Conservation (phyloP, 805 yeast genomes). For the Metschnikowia gelsemii region DNA sequence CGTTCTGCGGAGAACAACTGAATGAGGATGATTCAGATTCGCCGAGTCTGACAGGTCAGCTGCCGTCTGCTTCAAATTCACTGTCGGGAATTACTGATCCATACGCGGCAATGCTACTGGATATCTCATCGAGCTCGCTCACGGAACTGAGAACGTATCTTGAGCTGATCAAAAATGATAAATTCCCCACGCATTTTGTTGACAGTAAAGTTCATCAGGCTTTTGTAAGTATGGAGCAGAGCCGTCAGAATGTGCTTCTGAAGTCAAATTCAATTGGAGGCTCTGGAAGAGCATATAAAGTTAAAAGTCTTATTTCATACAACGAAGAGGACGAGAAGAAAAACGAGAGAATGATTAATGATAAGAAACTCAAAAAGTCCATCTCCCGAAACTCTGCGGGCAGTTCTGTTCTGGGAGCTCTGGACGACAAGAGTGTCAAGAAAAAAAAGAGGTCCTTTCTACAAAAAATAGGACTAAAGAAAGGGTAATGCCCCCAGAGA, state of each 20-base stretch:
- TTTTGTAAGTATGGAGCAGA: slow-evolving; percentile 22
- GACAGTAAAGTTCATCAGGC: slow-evolving; percentile 38
- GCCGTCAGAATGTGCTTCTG: slow-evolving; percentile 11
- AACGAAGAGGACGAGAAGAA: slow-evolving; percentile 33
- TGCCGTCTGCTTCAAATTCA: not conserved
- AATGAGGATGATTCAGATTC: slow-evolving; percentile 5
- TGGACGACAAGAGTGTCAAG: slow-evolving; percentile 8
- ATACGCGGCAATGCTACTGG: slow-evolving; percentile 26
- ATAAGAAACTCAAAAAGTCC: slow-evolving; percentile 18
- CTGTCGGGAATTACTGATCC: no score
- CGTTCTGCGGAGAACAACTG: slow-evolving; percentile 14
- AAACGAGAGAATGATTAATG: slow-evolving; percentile 18
- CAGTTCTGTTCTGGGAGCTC: slow-evolving; percentile 8
- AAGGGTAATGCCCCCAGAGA: slow-evolving; percentile 6
- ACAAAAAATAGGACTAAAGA: slow-evolving; percentile 28
- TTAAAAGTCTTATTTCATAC: slow-evolving; percentile 39
- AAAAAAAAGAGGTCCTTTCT: slow-evolving; percentile 24
- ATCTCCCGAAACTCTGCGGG: slow-evolving; percentile 15
- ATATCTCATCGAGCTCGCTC: slow-evolving; percentile 29
- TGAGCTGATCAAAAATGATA: slow-evolving; percentile 19
- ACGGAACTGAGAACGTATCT: slow-evolving; percentile 28
- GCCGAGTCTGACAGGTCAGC: not conserved
- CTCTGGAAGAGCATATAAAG: slow-evolving; percentile 34
- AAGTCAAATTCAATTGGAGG: slow-evolving; percentile 14
- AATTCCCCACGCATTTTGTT: slow-evolving; percentile 16